These are phyloP conservation scores for Begonia loranthoides DNA, from an alignment of 306 rosid genomes.

Conservation along the genomic window DNA sequence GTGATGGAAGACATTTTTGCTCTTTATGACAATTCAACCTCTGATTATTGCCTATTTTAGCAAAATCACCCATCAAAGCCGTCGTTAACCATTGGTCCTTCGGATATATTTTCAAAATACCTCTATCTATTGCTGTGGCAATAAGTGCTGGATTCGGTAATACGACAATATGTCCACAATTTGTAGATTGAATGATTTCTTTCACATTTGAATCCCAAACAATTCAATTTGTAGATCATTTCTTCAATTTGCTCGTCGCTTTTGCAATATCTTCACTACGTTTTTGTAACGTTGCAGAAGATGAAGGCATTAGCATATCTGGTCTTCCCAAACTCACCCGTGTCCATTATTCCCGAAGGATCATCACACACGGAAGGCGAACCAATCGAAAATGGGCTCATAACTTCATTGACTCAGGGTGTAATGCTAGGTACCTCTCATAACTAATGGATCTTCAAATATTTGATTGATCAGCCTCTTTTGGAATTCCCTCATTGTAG, in stretches of 20 bases:
- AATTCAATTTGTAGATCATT: not conserved
- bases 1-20: too few species aligned
- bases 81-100: constrained; percentile 9
- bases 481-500: not conserved
- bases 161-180: not conserved
- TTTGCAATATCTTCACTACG: not conserved
- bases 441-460: not conserved
- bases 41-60: constrained; percentile 12
- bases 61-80: constrained; percentile 8
- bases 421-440: constrained; percentile 63
- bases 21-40: not conserved
- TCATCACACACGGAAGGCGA: constrained; percentile 29
- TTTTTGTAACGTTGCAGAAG: constrained; percentile 31
- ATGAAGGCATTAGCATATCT: constrained; percentile 66
- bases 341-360: constrained; percentile 36
- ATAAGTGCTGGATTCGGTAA: constrained; percentile 6
- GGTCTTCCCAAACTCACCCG: constrained; percentile 67
- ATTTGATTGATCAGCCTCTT: not conserved
- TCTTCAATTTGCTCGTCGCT: constrained; percentile 4
- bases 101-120: constrained; percentile 8
- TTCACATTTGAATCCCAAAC: constrained; percentile 5
- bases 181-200: constrained; percentile 1
- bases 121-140: constrained; percentile 5
- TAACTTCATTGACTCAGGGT: constrained; percentile 85
- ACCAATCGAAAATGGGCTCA: constrained; percentile 67